A percentile compares a stretch with the other conserved stretches of the same genome.
Conservation (phyloP, 441 rosid species). For the Arabidopsis hybrid region DNA sequence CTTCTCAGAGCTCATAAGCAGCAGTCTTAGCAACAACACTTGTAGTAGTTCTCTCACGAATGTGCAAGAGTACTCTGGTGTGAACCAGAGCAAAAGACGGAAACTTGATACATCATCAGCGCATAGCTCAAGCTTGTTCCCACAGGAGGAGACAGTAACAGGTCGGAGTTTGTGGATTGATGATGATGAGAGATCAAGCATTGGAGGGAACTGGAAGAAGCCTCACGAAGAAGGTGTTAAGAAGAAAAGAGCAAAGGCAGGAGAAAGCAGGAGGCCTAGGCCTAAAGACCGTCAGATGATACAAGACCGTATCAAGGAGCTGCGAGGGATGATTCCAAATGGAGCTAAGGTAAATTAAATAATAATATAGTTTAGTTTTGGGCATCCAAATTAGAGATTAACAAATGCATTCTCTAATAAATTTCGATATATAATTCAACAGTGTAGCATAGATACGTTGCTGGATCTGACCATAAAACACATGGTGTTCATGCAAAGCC, state of each 20-base stretch:
- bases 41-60: slow-evolving; percentile 37
- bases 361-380: not conserved
- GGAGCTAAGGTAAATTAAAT: slow-evolving; percentile 69
- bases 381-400: not conserved
- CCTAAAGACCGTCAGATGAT: slow-evolving; percentile 98
- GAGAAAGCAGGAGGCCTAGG: slow-evolving; percentile 86
- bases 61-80: slow-evolving; percentile 37
- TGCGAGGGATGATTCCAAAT: slow-evolving; percentile 85
- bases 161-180: slow-evolving; percentile 70
- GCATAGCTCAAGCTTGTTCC: slow-evolving; percentile 45
- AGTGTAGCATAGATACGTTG: slow-evolving; percentile 88
- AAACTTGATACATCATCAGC: slow-evolving; percentile 56
- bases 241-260: slow-evolving; percentile 82
- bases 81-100: slow-evolving; percentile 55
- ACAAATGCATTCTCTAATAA: slow-evolving; percentile 4
- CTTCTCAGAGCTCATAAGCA: slow-evolving; percentile 76
- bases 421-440: slow-evolving; percentile 22
- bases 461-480: slow-evolving; percentile 84
- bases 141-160: slow-evolving; percentile 40
- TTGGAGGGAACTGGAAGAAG: slow-evolving; percentile 52
- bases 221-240: slow-evolving; percentile 65
- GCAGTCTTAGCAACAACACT: slow-evolving; percentile 43
- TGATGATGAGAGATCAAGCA: slow-evolving; percentile 64
- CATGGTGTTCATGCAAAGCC: slow-evolving; percentile 90
- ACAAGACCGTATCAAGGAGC: slow-evolving; percentile 90